A percentile compares a stretch with the other conserved stretches of the same genome.
Conservation (phyloP, 1,284 basidiomycete species). For the Volvariella volvacea region DNA sequence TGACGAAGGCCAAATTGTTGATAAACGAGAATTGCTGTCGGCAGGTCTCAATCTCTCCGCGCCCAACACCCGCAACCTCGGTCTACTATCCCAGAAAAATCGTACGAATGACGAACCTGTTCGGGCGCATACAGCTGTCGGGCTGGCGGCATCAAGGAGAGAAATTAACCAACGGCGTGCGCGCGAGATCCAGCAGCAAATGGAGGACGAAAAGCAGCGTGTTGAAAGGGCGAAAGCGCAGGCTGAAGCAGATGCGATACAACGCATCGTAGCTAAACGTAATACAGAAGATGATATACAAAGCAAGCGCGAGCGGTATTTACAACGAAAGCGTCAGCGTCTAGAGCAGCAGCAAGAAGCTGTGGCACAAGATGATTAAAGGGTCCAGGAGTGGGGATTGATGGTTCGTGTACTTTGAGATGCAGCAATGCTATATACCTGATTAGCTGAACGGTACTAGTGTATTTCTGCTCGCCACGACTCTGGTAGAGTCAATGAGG, state of each 20-base stretch:
- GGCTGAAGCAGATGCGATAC: conserved; percentile 51
- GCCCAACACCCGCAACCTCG: conserved; percentile 66
- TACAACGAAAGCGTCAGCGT: conserved; percentile 74
- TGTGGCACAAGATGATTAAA: neutral
- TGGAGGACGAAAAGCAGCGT: conserved; percentile 65
- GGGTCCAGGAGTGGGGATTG: neutral
- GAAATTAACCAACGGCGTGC: conserved; percentile 80
- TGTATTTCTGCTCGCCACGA: conserved; percentile 10
- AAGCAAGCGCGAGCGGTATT: conserved; percentile 70
- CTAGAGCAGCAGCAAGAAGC: conserved; percentile 42
- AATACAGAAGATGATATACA: conserved; percentile 68
- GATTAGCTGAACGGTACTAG: neutral
- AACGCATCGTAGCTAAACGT: conserved; percentile 52
- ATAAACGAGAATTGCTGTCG: conserved; percentile 87
- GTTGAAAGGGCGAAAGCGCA: conserved; percentile 49
- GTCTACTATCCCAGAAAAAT: conserved; percentile 27
- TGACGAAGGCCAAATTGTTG: conserved; percentile 96
- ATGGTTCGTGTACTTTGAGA: conserved; percentile 1
- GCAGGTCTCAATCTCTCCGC: conserved; percentile 90
- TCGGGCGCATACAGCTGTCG: conserved; percentile 65
- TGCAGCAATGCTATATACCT: conserved; percentile 3
- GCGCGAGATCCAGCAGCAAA: conserved; percentile 66
- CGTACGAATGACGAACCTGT: conserved; percentile 23
- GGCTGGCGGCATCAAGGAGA: conserved; percentile 67
- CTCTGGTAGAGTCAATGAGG: conserved; percentile 12